These are phyloP conservation scores for Starmerella vaccinii DNA, from an alignment of 805 yeast species.

Conservation along the genomic window DNA sequence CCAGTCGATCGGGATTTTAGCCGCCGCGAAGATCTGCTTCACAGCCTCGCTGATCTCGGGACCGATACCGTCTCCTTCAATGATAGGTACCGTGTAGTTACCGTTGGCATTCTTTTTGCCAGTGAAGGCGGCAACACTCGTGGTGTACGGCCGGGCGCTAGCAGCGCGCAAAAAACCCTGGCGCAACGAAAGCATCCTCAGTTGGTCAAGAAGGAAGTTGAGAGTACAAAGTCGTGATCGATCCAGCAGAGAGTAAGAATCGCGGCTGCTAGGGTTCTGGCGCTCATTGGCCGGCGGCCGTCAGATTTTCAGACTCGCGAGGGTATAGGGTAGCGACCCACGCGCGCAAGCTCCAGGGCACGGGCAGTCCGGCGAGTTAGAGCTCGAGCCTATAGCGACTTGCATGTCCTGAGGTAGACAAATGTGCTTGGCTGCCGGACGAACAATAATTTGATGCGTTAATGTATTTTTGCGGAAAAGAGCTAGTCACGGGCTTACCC, in stretches of 20 bases:
- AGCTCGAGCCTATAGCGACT: no score
- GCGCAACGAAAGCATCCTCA: conserved; percentile 16
- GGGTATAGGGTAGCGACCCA: not conserved
- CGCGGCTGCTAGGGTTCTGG: conserved; percentile 1
- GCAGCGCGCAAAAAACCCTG: conserved; percentile 13
- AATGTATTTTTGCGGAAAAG: no score
- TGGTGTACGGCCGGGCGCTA: conserved; percentile 5
- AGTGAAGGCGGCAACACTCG: conserved; percentile 34
- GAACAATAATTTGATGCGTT: no score
- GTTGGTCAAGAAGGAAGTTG: not conserved
- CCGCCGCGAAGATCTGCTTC: conserved; percentile 85
- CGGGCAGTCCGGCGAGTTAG: not conserved
- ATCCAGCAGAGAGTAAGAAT: not conserved
- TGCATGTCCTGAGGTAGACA: no score
- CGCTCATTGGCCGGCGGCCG: conserved; percentile 12
- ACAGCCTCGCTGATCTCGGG: conserved; percentile 91
- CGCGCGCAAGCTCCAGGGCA: not conserved
- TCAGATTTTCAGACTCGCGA: not conserved
- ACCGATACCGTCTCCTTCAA: conserved; percentile 99
- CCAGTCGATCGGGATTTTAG: conserved; percentile 94
- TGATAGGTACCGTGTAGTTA: conserved; percentile 84
- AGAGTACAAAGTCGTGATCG: conserved; percentile 3
- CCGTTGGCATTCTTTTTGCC: conserved; percentile 44
- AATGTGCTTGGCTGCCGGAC: no score
- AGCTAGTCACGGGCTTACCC: no score